Conservation (phyloP, 2,329 filamentous ascomycete species). For the Sclerotinia nivalis region DNA sequence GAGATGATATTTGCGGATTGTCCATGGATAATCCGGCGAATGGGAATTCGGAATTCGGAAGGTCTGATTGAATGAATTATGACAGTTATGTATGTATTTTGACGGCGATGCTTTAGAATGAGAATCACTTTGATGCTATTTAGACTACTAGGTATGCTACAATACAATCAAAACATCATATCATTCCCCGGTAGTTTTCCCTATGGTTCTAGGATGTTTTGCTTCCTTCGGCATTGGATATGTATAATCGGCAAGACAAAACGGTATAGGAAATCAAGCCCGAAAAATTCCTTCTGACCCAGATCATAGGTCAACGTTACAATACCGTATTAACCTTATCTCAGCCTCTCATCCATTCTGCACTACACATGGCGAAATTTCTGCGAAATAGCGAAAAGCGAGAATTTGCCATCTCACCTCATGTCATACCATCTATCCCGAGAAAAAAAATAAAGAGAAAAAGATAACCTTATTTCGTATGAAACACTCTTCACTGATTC, state of each 20-base stretch:
- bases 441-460: not conserved
- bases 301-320: not conserved
- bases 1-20: not conserved
- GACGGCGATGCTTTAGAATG: not conserved
- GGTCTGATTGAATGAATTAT: not conserved
- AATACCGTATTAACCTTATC: not conserved
- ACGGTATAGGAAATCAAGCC: not conserved
- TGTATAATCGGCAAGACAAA: too few relatives aligned
- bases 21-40: not conserved
- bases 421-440: not conserved
- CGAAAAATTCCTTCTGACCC: not conserved
- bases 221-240: too few relatives aligned
- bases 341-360: not conserved
- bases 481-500: not conserved
- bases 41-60: not conserved
- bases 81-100: too few relatives aligned
- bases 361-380: not conserved
- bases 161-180: too few relatives aligned
- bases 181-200: too few relatives aligned
- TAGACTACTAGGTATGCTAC: too few relatives aligned
- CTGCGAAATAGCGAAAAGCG: not conserved
- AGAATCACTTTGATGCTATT: too few relatives aligned
- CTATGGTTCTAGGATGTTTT: too few relatives aligned
- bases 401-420: not conserved
- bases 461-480: not conserved